phyloP scores from a whole-genome alignment of 176 grass and related monocot genomes.

The Aegilops bicornis region DNA sequence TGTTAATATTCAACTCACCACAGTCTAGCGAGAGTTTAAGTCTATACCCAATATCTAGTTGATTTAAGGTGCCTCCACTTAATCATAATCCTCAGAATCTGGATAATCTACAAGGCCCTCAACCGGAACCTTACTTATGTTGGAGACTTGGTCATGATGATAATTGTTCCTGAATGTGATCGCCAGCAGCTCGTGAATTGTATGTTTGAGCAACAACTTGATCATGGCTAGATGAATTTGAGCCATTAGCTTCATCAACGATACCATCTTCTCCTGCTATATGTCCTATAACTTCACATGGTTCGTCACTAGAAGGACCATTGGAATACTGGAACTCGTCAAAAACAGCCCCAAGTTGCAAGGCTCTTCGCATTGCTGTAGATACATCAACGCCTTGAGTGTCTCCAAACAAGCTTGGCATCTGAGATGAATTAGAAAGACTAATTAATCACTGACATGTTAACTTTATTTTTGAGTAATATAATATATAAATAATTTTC shows the following conservation, averaged over 20 bases:
- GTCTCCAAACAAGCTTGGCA: not conserved
- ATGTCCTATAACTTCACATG: not conserved
- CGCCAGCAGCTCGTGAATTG: not conserved
- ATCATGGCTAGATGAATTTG: not conserved
- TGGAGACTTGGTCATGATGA: not conserved
- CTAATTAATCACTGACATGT: not conserved
- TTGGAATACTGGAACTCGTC: not conserved
- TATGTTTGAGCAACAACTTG: not conserved
- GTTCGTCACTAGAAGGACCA: not conserved
- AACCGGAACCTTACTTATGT: not conserved
- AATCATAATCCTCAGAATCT: not conserved
- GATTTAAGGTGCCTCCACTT: not conserved
- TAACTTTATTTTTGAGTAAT: not conserved
- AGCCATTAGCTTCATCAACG: not conserved
- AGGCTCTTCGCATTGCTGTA: constrained; percentile 24
- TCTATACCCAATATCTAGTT: not conserved
- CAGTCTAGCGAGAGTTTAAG: not conserved
- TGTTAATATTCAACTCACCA: not conserved
- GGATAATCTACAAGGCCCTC: constrained; percentile 16
- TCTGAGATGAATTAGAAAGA: not conserved
- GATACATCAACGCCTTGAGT: not conserved
- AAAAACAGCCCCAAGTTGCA: not conserved
- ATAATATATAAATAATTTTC: not conserved
- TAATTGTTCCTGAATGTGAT: not conserved
- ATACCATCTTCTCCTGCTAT: not conserved